Base-by-base conservation (phyloP, 192 early-diverging fungal species). In the Backusella luteola region DNA sequence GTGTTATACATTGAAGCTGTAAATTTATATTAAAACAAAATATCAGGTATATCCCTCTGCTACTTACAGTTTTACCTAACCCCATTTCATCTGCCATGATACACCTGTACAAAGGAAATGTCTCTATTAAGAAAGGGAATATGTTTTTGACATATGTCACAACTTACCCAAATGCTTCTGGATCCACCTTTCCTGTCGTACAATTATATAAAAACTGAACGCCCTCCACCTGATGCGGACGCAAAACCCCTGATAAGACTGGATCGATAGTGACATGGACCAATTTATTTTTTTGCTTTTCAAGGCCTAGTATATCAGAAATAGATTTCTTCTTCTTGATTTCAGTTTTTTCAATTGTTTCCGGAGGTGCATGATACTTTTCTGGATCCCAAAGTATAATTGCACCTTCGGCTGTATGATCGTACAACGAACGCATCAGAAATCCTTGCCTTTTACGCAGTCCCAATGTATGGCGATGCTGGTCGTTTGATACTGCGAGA, bases 1-100 rank as follows among this genome's bases (percentile, higher is more conserved):
- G 88, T 6, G 97, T 84, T 66, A 99, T 96, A 78, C 97, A 95
- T 89, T 96, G 92, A 14, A 95, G 83, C 83, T 90, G 77, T 63
- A 63, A 52, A 19, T 17, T 53, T 7, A 39, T 39, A 12, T 39
- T 7, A 21, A 53, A 53, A 21, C n/a, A 69, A 49, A 14, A 66
- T 49, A 87, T 46, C 5, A 26, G 23, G 17, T 8, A 14, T 9
- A 56, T 29, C 12, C 11, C 29, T 44, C 4, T 12, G 26, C 9
- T 19, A 39, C 84, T 73, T 89, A 90, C 89, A 1, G 94, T 95
- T 81, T 96, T 96, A 32, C 94, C 94, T 29, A 95, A 81, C n/a
- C 94, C 94, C 94, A 98, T 98, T 77, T 99, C 98, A 84, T 99
- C 98, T 4, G 98, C 98, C 96, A 99, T 98, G 67, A 99, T 99